Conservation (phyloP, 2,329 filamentous ascomycete species). For the Scedosporium apiospermum region DNA sequence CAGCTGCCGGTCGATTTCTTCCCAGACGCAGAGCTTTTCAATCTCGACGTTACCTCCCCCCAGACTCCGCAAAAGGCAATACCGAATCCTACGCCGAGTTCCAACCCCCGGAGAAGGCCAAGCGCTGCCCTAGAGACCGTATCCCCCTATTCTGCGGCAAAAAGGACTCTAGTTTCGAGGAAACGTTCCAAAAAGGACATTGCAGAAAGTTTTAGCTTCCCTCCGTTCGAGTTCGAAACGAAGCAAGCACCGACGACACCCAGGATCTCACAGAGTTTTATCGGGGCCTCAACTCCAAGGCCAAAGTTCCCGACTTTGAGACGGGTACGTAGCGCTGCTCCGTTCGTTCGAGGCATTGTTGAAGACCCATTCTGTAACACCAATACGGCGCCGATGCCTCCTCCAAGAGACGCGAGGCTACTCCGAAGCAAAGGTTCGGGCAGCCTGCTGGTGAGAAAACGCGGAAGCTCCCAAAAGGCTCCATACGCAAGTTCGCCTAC, state of each 20-base stretch:
- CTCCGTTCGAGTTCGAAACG: not conserved
- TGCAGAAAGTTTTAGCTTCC: not conserved
- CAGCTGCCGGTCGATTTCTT: not conserved
- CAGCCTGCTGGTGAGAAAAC: not conserved
- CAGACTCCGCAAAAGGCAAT: not conserved
- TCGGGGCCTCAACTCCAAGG: not conserved
- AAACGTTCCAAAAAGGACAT: not conserved
- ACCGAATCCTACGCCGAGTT: not conserved
- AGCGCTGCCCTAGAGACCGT: not conserved
- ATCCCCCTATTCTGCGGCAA: not conserved
- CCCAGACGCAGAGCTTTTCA: not conserved
- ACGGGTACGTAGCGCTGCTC: not conserved
- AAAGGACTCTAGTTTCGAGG: no score
- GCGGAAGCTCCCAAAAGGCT: no score
- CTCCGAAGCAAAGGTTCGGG: not conserved
- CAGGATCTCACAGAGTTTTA: not conserved
- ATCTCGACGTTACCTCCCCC: not conserved
- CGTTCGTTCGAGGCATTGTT: not conserved
- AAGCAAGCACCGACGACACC: not conserved
- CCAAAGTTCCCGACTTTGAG: not conserved
- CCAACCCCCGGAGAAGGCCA: not conserved
- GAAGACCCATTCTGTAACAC: not conserved
- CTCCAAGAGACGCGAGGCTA: constrained; percentile 1
- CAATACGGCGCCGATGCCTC: constrained; percentile 5
- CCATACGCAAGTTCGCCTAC: not conserved